Base-by-base conservation (phyloP, 23 red algal genomes). In the Gracilaria gracilis region DNA sequence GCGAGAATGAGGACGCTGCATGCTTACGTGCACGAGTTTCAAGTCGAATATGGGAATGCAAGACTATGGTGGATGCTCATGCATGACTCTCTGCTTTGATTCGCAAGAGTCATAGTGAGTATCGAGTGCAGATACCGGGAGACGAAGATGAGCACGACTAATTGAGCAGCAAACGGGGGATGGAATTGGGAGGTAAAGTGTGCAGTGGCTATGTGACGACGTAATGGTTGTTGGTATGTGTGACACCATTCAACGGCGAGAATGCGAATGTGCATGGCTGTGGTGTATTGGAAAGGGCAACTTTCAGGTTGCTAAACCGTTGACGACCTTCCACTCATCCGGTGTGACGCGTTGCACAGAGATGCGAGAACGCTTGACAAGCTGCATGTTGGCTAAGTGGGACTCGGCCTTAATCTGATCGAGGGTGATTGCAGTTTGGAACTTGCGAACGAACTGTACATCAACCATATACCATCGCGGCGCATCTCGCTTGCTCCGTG, bases 401-500 rank as follows among this genome's bases (percentile, higher is more conserved):
- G 54, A 44, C 39, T 83, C 32, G 1, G 32, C 80, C 64, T 95
- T 96, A 37, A 98, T 59, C 34, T 94, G 88, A 21, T 93, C 82
- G 15, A 98, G 85, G 8, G 88, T 77, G 29, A 98, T 70, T 9
- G 81, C 75, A 33, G 89, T 87, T 2, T 67, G 27, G 48, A 93
- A 90, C 79, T 76, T 61, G 44, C 86, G 75, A 36, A 91, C 80
- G 2, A 98, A 62, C 36, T 88, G 80, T 19, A 98, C 96, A 61
- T 98, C 92, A 0, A 98, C 96, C 57, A 94, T 84, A 50, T 80
- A 93, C 96, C 96, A 98, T 27, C 85, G 89, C 72, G 96, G 96
- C 2, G 67, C 78, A 0, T 98, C 88, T 29, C 15, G 61, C 29
- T 94, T 90, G 51, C 88, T 87, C 27, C 81, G 82, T 42, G 93